Evolutionary conservation across 805 yeast species (phyloP), one percentile per base, ranked within the genome.

Genomic region (Brettanomyces nanus): DNA sequence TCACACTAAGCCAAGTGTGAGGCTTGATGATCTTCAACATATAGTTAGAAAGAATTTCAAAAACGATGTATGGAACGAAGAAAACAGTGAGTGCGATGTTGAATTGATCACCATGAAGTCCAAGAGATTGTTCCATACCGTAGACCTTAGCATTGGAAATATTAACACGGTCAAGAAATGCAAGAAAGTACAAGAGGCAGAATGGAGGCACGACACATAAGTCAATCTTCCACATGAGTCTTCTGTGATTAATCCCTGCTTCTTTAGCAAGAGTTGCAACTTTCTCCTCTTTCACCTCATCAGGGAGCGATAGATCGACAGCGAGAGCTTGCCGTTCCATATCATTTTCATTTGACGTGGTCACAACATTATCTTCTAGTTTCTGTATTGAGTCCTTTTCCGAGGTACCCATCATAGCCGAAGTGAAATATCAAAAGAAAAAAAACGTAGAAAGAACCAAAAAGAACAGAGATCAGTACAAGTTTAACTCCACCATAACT

Each of bases 91-190:
- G 66, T 3, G 82, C 80, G 25, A 66, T 68, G 52, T 79, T 76
- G 62, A 68, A 81, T 49, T 81, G 79, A 46, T 68, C 66, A 6
- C 80, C 80, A 2, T 58, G 55, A 30, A 85, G 62, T 15, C 66
- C 49, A 26, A 85, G 57, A 40, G 77, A 82, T 1, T 50, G 58
- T 17, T 67, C 66, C 65, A 85, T 64, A 10, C 86, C 86, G 52
- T 82, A 83, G 39, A 80, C 71, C 42, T 76, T 76, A 6, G 95
- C 94, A 58, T 85, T 84, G 22, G 89, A 76, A 44, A 85, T 81
- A 56, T 85, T 85, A 41, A 84, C 89, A 56, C 94, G 68, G 56
- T 85, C 94, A 51, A 85, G 61, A 52, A 84, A 85, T 1, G 90
- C 80, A 44, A 84, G 68, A 56, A 85, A 75, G 52, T 85, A 85